phyloP scores from a whole-genome alignment of 345 rosid species.

The Jatropha curcas region DNA sequence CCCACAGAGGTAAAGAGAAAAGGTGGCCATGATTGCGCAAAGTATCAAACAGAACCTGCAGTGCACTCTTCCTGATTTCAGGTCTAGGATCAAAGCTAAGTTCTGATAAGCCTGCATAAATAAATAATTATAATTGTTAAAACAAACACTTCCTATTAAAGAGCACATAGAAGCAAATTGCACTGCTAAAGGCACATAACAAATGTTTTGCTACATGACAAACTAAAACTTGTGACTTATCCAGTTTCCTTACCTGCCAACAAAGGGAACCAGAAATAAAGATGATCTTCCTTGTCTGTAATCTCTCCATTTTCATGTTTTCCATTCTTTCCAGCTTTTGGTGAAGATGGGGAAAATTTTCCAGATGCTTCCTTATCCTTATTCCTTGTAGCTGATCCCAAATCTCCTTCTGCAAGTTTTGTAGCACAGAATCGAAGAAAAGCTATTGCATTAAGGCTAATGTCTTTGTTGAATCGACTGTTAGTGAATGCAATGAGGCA shows the following conservation, averaged over 20 bases:
- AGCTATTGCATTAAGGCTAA: conserved; percentile 87
- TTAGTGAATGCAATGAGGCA: conserved; percentile 97
- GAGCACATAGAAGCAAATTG: too few species aligned
- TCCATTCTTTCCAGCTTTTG: conserved; percentile 49
- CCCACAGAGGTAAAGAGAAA: conserved; percentile 86
- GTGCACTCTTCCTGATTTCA: conserved; percentile 93
- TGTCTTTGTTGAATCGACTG: conserved; percentile 88
- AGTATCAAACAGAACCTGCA: conserved; percentile 87
- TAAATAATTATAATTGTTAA: not conserved
- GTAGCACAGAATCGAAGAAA: conserved; percentile 96
- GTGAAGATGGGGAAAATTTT: conserved; percentile 55
- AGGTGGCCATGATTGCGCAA: conserved; percentile 94
- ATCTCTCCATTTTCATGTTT: conserved; percentile 66
- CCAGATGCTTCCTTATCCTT: conserved; percentile 63
- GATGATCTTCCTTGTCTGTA: conserved; percentile 69
- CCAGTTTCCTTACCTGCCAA: conserved; percentile 71
- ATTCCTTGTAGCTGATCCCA: conserved; percentile 59
- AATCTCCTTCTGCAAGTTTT: conserved; percentile 94
- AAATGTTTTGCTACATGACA: conserved; percentile 11
- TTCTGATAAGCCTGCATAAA: conserved; percentile 83
- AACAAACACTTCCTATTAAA: not conserved
- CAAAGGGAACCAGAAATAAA: conserved; percentile 93
- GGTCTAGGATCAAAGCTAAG: conserved; percentile 99
- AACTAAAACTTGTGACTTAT: conserved; percentile 13
- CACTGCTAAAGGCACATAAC: conserved; percentile 20